A percentile compares a stretch with the other conserved stretches of the same genome.
Evolutionary conservation across 768 basidiomycete species (phyloP).

Genomic region (Hericium coralloides): DNA sequence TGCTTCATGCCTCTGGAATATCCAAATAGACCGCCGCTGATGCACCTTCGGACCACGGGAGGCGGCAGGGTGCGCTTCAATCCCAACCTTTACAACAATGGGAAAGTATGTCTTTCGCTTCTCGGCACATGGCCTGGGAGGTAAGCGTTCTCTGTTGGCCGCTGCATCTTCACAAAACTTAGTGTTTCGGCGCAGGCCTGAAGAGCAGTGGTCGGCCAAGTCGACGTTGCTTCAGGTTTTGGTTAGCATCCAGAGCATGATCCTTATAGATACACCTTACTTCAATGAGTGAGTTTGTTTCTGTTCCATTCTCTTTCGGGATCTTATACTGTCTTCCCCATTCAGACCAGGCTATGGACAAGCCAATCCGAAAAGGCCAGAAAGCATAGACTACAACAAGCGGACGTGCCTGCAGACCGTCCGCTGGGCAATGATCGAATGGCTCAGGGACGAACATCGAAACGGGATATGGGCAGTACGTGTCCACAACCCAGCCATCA

Average conservation of each 20-base stretch:
- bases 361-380: slow-evolving; percentile 25
- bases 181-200: slow-evolving; percentile 19
- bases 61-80: slow-evolving; percentile 44
- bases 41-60: slow-evolving; percentile 47
- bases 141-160: slow-evolving; percentile 13
- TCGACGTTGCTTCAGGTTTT: slow-evolving; percentile 51
- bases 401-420: slow-evolving; percentile 34
- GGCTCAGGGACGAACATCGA: slow-evolving; percentile 36
- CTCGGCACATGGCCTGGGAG: slow-evolving; percentile 49
- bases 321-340: background rate
- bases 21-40: slow-evolving; percentile 35
- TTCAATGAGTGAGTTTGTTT: slow-evolving; percentile 42
- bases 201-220: slow-evolving; percentile 37
- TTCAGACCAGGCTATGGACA: slow-evolving; percentile 40
- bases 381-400: slow-evolving; percentile 39
- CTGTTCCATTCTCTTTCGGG: background rate
- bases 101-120: slow-evolving; percentile 47
- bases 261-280: slow-evolving; percentile 43
- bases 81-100: slow-evolving; percentile 41
- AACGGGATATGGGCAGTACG: slow-evolving; percentile 39
- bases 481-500: background rate
- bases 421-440: slow-evolving; percentile 46
- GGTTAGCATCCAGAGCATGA: slow-evolving; percentile 53
- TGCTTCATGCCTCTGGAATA: slow-evolving; percentile 46
- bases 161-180: background rate